Conservation (phyloP, 805 yeast species). For the Yarrowia divulgata region DNA sequence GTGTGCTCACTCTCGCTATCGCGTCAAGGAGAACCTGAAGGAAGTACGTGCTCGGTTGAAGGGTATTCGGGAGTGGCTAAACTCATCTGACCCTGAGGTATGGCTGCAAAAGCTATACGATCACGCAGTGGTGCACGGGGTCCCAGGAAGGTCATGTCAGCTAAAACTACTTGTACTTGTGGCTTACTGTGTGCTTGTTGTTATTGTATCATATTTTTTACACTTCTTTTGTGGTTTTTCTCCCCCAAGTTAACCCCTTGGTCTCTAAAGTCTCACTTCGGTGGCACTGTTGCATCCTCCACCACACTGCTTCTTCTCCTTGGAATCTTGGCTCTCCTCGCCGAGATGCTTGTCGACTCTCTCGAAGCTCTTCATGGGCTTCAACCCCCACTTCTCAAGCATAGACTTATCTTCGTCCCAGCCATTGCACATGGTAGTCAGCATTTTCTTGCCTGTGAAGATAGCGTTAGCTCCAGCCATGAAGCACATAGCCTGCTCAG, state of each 20-base stretch:
- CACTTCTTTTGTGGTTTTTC: background rate
- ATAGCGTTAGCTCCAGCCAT: constrained; percentile 82
- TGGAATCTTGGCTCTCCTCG: constrained; percentile 3
- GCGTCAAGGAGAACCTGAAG: too few relatives aligned
- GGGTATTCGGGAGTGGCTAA: too few relatives aligned
- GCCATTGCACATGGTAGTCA: constrained; percentile 82
- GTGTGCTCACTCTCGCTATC: too few relatives aligned
- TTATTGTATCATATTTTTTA: background rate
- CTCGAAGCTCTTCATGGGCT: constrained; percentile 45
- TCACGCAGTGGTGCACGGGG: too few relatives aligned
- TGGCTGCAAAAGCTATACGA: too few relatives aligned
- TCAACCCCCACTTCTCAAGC: constrained; percentile 71
- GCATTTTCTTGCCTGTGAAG: constrained; percentile 81
- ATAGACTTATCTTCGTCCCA: constrained; percentile 81
- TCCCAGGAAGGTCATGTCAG: too few relatives aligned
- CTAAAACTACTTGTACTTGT: too few relatives aligned
- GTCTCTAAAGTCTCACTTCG: constrained; percentile 3
- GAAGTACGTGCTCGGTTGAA: too few relatives aligned
- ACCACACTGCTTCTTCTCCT: constrained; percentile 20
- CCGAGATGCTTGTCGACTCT: constrained; percentile 30
- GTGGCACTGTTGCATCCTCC: constrained; percentile 27
- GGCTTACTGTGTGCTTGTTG: too few relatives aligned
- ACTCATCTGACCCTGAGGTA: too few relatives aligned
- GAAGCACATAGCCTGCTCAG: constrained; percentile 76
- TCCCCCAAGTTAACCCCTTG: background rate